Evolutionary conservation across 2,329 filamentous ascomycete species (phyloP), one percentile per base, ranked within the genome.

Genomic region (Ophiostoma sp.): DNA sequence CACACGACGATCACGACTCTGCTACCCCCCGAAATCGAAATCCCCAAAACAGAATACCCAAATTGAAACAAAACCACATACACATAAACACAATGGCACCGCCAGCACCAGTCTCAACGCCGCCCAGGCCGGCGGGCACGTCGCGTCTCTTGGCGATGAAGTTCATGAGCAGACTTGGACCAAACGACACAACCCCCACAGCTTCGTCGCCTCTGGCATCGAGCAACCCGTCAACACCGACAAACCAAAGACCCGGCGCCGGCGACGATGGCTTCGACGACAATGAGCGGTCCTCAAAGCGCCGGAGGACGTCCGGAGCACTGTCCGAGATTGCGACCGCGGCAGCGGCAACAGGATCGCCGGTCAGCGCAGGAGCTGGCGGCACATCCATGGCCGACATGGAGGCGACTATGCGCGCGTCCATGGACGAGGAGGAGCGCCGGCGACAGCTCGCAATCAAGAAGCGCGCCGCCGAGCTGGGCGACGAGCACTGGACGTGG

Each of bases 101-200:
- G 16, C 36, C 69, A 36, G 45, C 27, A 44, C 67, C 68, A 18
- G 63, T 70, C 18, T 68, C 74, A 60, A 71, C 74, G 18, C 87
- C 72, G 66, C 69, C 70, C 44, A 69, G 64, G 40, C 72, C 68
- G 67, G 71, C 40, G 86, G 96, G 66, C 87, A 97, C 93, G 71
- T 93, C 90, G 69, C 88, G 93, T 73, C 88, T 97, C 64, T 83
- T 96, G 75, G 93, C 91, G 49, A 97, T 97, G 93, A 96, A 96
- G 81, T 97, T 97, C 77, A 97, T 97, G 93, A 93, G 96, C 82
- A 87, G 93, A 74, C 90, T 91, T 71, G 89, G 88, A 65, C 87
- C 89, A 65, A 85, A 88, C 38, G 81, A 80, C 65, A 80, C 81
- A 45, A 60, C 67, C 3, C 66, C 69, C 0, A 62, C 67, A 4